Conservation (phyloP, 2,329 filamentous ascomycete species). For the Aspergillus sp. region DNA sequence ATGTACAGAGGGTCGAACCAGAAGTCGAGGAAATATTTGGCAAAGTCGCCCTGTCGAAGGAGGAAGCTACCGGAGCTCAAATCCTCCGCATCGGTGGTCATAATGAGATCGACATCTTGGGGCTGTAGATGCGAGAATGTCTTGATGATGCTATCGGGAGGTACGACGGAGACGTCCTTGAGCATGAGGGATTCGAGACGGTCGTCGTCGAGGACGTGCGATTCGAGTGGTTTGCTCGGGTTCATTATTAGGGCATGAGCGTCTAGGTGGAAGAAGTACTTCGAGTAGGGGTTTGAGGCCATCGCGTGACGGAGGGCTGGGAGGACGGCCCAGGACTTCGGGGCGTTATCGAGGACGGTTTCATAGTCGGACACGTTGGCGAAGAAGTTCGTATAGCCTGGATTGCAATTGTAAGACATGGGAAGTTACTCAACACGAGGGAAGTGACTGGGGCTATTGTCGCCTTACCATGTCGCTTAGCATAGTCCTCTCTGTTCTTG, state of each 20-base stretch:
- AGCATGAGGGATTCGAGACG: constrained; percentile 79
- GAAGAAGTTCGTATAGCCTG: constrained; percentile 86
- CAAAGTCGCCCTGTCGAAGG: constrained; percentile 82
- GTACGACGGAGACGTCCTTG: constrained; percentile 81
- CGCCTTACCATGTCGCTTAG: constrained; percentile 75
- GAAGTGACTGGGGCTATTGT: neutral
- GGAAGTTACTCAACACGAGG: neutral
- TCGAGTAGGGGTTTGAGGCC: constrained; percentile 72
- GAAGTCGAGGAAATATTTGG: constrained; percentile 86
- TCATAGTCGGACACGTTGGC: constrained; percentile 73
- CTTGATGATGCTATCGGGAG: constrained; percentile 94
- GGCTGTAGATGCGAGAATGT: constrained; percentile 82
- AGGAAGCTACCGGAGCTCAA: constrained; percentile 77
- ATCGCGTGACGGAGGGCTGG: constrained; percentile 88
- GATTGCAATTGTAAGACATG: neutral
- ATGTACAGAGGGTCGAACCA: constrained; percentile 97
- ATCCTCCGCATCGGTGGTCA: constrained; percentile 83
- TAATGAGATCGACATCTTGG: constrained; percentile 74
- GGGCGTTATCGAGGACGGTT: constrained; percentile 43
- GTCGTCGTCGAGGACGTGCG: constrained; percentile 67
- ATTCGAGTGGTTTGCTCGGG: constrained; percentile 67
- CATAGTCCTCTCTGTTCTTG: constrained; percentile 83
- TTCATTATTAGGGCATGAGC: constrained; percentile 89
- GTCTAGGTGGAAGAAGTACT: constrained; percentile 85
- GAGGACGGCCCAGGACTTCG: constrained; percentile 63